A percentile compares a stretch with the other conserved stretches of the same genome.
phyloP scores from a whole-genome alignment of 106 monocot species.

The Allium fistulosum region DNA sequence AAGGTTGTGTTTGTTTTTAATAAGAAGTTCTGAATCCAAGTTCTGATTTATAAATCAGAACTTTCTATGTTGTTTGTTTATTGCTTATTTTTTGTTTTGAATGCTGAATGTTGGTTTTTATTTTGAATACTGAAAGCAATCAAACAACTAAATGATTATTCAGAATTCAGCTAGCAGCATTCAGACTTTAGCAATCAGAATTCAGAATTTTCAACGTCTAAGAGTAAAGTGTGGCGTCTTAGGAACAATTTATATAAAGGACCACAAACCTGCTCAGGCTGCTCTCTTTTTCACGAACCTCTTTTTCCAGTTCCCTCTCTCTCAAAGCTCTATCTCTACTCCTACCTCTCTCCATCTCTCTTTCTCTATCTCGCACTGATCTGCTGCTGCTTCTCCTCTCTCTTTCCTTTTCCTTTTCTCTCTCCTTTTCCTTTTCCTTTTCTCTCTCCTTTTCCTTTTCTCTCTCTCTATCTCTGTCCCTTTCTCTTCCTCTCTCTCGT shows the following conservation, averaged over 20 bases:
- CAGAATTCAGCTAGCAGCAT: too few relatives aligned
- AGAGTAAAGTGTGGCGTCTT: neutral
- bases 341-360: conserved; percentile 7
- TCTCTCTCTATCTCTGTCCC: conserved; percentile 10
- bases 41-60: too few relatives aligned
- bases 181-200: too few relatives aligned
- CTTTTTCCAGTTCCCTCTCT: conserved; percentile 5
- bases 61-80: too few relatives aligned
- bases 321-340: conserved; percentile 5
- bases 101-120: too few relatives aligned
- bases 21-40: too few relatives aligned
- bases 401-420: neutral
- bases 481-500: neutral
- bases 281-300: conserved; percentile 9
- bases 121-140: too few relatives aligned
- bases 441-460: neutral
- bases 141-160: too few relatives aligned
- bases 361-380: neutral
- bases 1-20: too few relatives aligned
- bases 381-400: conserved; percentile 1
- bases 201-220: neutral
- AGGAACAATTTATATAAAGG: too few relatives aligned
- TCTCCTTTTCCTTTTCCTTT: neutral
- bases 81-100: too few relatives aligned
- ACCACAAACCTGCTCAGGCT: neutral